These are phyloP conservation scores for Aspergillus sp. DNA, from an alignment of 2,329 filamentous ascomycete genomes.

Conservation along the genomic window DNA sequence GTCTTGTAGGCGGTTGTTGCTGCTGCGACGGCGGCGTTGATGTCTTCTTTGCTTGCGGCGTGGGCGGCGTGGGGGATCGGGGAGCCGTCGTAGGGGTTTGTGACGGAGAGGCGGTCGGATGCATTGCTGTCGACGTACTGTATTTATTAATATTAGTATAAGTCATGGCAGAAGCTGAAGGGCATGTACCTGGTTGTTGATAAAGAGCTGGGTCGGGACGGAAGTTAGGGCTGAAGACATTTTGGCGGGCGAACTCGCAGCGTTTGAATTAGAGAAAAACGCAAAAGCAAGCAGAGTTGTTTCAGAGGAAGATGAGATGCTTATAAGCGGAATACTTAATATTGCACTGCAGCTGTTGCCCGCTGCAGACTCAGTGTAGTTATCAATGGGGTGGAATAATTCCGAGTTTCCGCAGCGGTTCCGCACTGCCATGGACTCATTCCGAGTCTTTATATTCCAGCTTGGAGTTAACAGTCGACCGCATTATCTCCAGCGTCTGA, in stretches of 20 bases:
- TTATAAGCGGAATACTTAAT: no score
- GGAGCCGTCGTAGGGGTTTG: slow-evolving; percentile 41
- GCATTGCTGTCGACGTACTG: slow-evolving; percentile 49
- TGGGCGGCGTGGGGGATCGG: slow-evolving; percentile 41
- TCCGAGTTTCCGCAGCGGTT: background rate
- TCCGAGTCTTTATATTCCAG: background rate
- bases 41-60: slow-evolving; percentile 47
- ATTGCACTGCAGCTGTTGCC: no score
- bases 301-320: background rate
- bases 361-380: no score
- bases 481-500: no score
- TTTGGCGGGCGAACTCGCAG: background rate
- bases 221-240: background rate
- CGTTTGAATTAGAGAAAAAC: no score
- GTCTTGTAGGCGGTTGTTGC: slow-evolving; percentile 43
- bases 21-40: slow-evolving; percentile 45
- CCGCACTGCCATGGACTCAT: background rate
- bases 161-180: no score
- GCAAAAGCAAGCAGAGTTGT: no score
- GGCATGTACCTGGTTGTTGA: slow-evolving; percentile 49
- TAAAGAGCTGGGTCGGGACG: slow-evolving; percentile 41
- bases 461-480: no score
- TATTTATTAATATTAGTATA: background rate
- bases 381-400: background rate
- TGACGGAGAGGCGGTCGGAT: slow-evolving; percentile 46